A percentile compares a stretch with the other conserved stretches of the same genome.
Evolutionary conservation across 1,139 yeast genomes (phyloP).

Genomic region (Oligophagozyma castellii): DNA sequence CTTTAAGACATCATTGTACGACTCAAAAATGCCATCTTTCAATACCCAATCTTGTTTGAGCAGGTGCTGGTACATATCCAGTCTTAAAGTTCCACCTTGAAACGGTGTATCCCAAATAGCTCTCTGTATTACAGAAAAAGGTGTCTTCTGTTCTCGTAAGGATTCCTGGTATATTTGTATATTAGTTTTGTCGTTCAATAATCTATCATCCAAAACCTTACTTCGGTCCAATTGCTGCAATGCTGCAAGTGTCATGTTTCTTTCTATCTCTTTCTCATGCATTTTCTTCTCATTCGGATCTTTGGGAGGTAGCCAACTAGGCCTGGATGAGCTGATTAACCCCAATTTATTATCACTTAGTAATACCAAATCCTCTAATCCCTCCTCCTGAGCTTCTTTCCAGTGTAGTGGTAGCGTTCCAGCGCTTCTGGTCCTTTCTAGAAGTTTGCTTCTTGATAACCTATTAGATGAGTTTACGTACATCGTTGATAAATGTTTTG

Average conservation of each 20-base stretch:
- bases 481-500: constrained; percentile 30
- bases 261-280: constrained; percentile 32
- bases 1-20: constrained; percentile 19
- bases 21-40: constrained; percentile 20
- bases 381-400: constrained; percentile 25
- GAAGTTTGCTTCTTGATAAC: constrained; percentile 27
- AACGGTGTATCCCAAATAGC: constrained; percentile 30
- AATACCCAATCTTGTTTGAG: constrained; percentile 18
- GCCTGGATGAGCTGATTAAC: constrained; percentile 31
- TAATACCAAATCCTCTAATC: constrained; percentile 34
- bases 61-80: constrained; percentile 22
- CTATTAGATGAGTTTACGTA: constrained; percentile 29
- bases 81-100: constrained; percentile 25
- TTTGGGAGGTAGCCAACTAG: constrained; percentile 41
- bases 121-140: constrained; percentile 28
- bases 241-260: constrained; percentile 28
- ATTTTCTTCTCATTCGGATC: constrained; percentile 26
- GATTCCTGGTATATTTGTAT: constrained; percentile 22
- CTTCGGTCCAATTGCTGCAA: constrained; percentile 23
- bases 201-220: constrained; percentile 22
- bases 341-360: constrained; percentile 34
- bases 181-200: constrained; percentile 25
- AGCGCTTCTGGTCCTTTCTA: constrained; percentile 25
- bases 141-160: constrained; percentile 18
- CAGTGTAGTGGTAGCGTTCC: constrained; percentile 26